Evolutionary conservation across 257 asterid genomes (phyloP), one percentile per base, ranked within the genome.

Genomic region (Cruciata laevipes): DNA sequence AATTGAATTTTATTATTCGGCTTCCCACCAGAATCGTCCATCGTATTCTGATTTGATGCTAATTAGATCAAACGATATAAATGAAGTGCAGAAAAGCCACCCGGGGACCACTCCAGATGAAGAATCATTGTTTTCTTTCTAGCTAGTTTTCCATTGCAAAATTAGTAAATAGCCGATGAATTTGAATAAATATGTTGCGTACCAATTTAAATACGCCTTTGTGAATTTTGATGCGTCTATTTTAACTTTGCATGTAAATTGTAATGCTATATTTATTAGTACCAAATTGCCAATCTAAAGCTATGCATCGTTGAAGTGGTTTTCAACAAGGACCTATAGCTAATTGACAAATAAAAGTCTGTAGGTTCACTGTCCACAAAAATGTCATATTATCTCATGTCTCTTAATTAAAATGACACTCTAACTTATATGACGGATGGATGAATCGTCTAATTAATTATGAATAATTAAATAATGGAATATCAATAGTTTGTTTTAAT

Each of bases 31-130:
- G 20, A 2, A 14, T 47, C 55, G 55, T 47, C 55, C 55, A 47
- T 47, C 55, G 0, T 8, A 14, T 16, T 16, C 55, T 47, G 21
- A 47, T 14, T 16, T 5, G n/a, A 17, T 47, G 55, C 51, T 42
- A 2, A 42, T 42, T 13, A 42, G 4, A 37, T 42, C 5, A 42
- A 42, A 47, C 20, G 55, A 47, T 4, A 47, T 47, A 16, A 47
- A 47, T 47, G 20, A 47, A 47, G 3, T 16, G 55, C 55, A 17
- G 13, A 47, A 47, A 47, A 47, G 55, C 55, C 55, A 47, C 55
- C 55, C 55, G 55, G 55, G 55, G 55, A 47, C 55, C 55, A 47
- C 16, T 47, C 55, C 55, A 47, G 55, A 47, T 47, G 55, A 17
- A 47, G 47, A 8, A 38, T 6, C 1, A 47, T 3, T 3, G n/a